phyloP scores from a whole-genome alignment of 305 asterid genomes.

The Fraxinus dipetala region DNA sequence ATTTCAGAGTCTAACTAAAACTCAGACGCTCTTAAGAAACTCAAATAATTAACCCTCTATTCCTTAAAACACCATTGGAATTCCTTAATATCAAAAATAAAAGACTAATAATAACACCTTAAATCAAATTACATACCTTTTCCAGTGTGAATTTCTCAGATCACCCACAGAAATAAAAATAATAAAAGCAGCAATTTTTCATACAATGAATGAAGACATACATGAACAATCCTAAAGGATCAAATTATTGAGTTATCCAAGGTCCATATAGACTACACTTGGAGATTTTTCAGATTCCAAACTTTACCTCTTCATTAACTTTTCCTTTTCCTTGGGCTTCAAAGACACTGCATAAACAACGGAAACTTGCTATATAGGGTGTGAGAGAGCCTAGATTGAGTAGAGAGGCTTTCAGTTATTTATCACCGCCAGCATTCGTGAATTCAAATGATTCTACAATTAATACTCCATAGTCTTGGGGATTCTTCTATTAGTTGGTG shows the following conservation, averaged over 20 bases:
- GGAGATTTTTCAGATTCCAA: not conserved
- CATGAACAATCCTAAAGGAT: not conserved
- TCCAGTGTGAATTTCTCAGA: not conserved
- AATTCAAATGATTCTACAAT: not conserved
- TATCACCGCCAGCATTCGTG: not conserved
- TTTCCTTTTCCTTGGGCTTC: slow-evolving; percentile 1
- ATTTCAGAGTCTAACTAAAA: not conserved
- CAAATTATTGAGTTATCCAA: not conserved
- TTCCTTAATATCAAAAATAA: not conserved
- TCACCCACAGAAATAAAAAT: not conserved
- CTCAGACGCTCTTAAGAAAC: not conserved
- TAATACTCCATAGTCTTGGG: not conserved
- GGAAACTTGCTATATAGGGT: not conserved
- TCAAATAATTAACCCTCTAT: not conserved
- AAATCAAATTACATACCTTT: not conserved
- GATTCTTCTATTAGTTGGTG: not conserved
- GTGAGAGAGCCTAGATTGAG: not conserved
- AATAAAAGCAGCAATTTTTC: not conserved
- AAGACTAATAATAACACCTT: not conserved
- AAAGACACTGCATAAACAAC: not conserved
- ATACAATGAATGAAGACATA: not conserved
- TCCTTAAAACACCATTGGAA: not conserved
- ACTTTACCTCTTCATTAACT: not conserved
- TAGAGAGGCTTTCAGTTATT: not conserved
- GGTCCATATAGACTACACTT: not conserved